Evolutionary conservation across 768 basidiomycete species (phyloP).

Genomic region (Tephrocybe sp.): DNA sequence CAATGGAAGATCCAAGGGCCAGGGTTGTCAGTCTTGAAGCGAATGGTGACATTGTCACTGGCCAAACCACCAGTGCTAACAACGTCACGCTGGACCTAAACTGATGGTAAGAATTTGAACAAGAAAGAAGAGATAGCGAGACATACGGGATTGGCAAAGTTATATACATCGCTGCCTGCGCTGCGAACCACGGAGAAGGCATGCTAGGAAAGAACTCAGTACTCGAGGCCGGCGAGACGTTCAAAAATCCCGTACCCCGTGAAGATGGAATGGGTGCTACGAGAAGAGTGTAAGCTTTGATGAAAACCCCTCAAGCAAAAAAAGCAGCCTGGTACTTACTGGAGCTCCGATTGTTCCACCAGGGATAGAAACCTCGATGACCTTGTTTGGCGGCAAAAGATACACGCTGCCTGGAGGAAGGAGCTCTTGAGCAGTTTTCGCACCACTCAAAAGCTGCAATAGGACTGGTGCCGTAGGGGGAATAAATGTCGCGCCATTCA

Average conservation of each 20-base stretch:
- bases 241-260: conserved; percentile 32
- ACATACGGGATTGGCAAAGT: conserved; percentile 49
- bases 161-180: conserved; percentile 35
- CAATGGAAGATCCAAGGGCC: conserved; percentile 50
- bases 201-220: conserved; percentile 23
- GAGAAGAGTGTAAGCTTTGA: neutral
- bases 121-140: conserved; percentile 8
- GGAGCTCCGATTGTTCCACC: conserved; percentile 34
- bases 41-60: conserved; percentile 45
- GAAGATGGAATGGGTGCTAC: conserved; percentile 44
- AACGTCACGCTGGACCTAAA: conserved; percentile 33
- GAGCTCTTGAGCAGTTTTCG: conserved; percentile 30
- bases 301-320: neutral
- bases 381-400: conserved; percentile 38
- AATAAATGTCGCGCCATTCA: conserved; percentile 35
- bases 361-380: conserved; percentile 49
- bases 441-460: conserved; percentile 42
- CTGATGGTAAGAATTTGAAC: neutral
- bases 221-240: neutral
- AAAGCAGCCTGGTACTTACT: conserved; percentile 30
- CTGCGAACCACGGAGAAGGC: conserved; percentile 40
- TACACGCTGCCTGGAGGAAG: conserved; percentile 43
- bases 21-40: conserved; percentile 64
- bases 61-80: conserved; percentile 27
- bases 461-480: conserved; percentile 42